Percentiles rank a stretch among this genome's conserved stretches.
phyloP scores from a whole-genome alignment of 2,329 filamentous ascomycete species.

The Parascedosporium putredinis region DNA sequence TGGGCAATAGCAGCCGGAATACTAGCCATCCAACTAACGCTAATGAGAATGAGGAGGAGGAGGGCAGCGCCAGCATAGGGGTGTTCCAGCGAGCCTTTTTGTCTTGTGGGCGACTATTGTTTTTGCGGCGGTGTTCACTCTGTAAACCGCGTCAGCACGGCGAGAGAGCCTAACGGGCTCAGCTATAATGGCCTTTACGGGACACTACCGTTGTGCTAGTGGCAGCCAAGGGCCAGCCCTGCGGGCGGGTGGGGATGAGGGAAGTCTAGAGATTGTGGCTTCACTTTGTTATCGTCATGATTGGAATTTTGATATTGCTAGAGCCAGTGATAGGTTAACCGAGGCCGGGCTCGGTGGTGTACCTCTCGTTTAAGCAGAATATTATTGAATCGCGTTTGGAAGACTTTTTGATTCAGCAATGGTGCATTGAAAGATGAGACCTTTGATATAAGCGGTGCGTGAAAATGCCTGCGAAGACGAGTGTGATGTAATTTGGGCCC shows the following conservation, averaged over 20 bases:
- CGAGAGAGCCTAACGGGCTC: too few species aligned
- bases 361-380: neutral
- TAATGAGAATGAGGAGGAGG: conserved; percentile 1
- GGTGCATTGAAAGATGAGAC: too few species aligned
- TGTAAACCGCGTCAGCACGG: neutral
- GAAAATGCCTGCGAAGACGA: neutral
- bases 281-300: neutral
- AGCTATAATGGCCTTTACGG: too few species aligned
- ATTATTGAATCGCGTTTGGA: neutral
- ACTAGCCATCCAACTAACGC: neutral
- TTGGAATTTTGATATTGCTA: neutral
- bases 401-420: neutral
- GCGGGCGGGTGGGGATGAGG: neutral
- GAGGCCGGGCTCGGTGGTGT: neutral
- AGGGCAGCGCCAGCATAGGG: neutral
- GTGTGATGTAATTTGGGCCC: neutral
- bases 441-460: neutral
- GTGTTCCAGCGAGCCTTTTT: neutral
- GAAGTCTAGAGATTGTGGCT: neutral
- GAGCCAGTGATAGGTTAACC: neutral
- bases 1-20: conserved; percentile 12
- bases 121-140: neutral
- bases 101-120: neutral
- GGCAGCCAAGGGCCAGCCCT: too few species aligned
- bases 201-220: too few species aligned